Base-by-base conservation (phyloP, 306 rosid genomes). In the Acacia acuminata region DNA sequence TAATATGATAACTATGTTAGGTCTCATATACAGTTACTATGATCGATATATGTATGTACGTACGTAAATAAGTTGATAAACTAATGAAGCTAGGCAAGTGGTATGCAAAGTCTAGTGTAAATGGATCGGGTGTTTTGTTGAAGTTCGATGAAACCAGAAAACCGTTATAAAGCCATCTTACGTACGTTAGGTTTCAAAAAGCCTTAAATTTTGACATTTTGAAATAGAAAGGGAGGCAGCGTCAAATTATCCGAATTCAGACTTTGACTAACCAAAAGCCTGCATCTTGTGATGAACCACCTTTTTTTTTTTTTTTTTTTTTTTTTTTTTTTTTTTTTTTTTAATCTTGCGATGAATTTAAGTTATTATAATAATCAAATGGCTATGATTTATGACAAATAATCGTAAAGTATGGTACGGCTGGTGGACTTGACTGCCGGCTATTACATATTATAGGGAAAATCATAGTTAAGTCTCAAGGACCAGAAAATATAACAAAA, bases 101-200 rank as follows among this genome's bases (percentile, higher is more conserved):
- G 34, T 15, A 34, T 19, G 17, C 38, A 34, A 64, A 77, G 63
- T 65, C 47, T 77, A 2, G 11, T 22, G 73, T 63, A 55, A 30
- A 64, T 20, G 58, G 58, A 44, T 32, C 17, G 7, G 19, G 15
- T 27, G 75, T n/a, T 13, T 38, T 48, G 50, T 34, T 30, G 36
- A n/a, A 66, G 15, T 47, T 71, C 55, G 3, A 40, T 67, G 50
- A 77, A 44, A 64, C 27, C 67, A 53, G 56, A 71, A 83, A 76
- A 44, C 82, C 17, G 86, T 84, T 87, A 87, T 70, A 63, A 55
- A 83, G 79, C 82, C 90, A 87, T 55, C 63, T 24, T 14, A 78
- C n/a, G 11, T 25, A 79, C 14, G 12, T 38, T n/a, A 60, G 22
- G n/a, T 78, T 67, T 63, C 8, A 7, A 61, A 7, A 78, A 50